A percentile compares a stretch with the other conserved stretches of the same genome.
Conservation (phyloP, 495 filamentous ascomycete genomes). For the Neurospora sp. region DNA sequence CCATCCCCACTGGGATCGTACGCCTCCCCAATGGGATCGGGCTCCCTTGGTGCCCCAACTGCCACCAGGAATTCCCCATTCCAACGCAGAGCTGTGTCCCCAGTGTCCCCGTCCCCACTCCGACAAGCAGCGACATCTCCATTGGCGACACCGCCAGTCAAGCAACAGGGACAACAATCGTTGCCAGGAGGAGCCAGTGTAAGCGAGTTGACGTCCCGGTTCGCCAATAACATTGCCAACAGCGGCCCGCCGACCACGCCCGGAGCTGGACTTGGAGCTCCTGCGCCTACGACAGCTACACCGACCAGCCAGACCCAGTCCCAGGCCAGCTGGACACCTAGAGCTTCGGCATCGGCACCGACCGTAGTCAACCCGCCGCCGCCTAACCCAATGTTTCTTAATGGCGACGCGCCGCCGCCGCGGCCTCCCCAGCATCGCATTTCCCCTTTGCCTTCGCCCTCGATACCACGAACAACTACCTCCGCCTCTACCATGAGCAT, state of each 20-base stretch:
- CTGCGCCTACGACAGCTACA: constrained; percentile 1
- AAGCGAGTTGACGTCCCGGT: background rate
- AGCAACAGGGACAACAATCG: constrained; percentile 12
- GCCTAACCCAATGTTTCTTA: background rate
- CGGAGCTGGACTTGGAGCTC: background rate
- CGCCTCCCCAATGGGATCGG: constrained; percentile 55
- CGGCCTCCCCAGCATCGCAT: background rate
- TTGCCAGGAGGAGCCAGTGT: constrained; percentile 23
- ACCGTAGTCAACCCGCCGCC: background rate
- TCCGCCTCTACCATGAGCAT: constrained; percentile 4
- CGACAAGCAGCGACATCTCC: constrained; percentile 36
- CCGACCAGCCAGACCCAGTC: constrained; percentile 27
- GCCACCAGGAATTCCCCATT: constrained; percentile 58
- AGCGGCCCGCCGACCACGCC: background rate
- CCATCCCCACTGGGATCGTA: constrained; percentile 33
- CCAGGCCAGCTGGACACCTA: background rate
- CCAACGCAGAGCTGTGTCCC: constrained; percentile 35
- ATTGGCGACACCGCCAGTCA: constrained; percentile 29
- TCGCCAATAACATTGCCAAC: background rate
- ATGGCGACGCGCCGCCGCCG: background rate
- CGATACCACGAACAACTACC: constrained; percentile 9
- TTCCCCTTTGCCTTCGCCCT: background rate
- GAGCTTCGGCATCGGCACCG: background rate
- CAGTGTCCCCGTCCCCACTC: constrained; percentile 38
- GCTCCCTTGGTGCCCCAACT: constrained; percentile 51